Conservation (phyloP, 2,329 filamentous ascomycete genomes). For the Epichloe typhina region DNA sequence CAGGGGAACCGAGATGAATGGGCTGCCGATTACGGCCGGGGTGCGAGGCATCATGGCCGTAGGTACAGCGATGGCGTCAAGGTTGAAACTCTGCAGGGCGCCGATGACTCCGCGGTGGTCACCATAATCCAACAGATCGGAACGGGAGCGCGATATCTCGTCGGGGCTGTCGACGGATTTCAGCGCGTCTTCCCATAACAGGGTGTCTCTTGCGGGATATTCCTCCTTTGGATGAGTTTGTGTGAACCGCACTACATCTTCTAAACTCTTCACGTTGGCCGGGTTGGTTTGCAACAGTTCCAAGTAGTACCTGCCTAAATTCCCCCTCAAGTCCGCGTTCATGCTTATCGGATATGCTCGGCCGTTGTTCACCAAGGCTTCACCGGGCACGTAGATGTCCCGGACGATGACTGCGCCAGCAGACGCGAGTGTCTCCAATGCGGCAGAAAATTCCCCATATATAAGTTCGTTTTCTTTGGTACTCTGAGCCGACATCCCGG, state of each 20-base stretch:
- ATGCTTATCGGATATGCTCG: constrained; percentile 23
- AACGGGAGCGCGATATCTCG: constrained; percentile 45
- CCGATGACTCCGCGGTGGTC: constrained; percentile 46
- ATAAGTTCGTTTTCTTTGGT: not conserved
- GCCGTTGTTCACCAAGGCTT: constrained; percentile 8
- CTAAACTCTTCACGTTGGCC: constrained; percentile 35
- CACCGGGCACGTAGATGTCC: constrained; percentile 11
- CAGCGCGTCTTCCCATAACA: constrained; percentile 40
- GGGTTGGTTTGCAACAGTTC: constrained; percentile 43
- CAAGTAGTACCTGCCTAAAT: constrained; percentile 40
- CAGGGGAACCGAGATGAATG: constrained; percentile 48
- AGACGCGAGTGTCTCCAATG: constrained; percentile 35
- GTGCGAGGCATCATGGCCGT: constrained; percentile 32
- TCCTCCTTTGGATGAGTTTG: constrained; percentile 36
- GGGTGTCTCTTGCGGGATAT: constrained; percentile 44
- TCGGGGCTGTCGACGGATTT: constrained; percentile 40
- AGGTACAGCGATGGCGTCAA: constrained; percentile 49
- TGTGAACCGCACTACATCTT: constrained; percentile 41
- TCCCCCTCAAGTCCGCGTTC: constrained; percentile 41
- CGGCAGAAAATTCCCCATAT: constrained; percentile 32
- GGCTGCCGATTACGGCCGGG: constrained; percentile 43
- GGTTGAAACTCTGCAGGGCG: constrained; percentile 36
- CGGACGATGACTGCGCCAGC: constrained; percentile 48
- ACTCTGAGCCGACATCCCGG: constrained; percentile 26
- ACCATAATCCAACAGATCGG: constrained; percentile 33